Evolutionary conservation across 2,329 filamentous ascomycete genomes (phyloP).

Genomic region (Fusarium paranaense): DNA sequence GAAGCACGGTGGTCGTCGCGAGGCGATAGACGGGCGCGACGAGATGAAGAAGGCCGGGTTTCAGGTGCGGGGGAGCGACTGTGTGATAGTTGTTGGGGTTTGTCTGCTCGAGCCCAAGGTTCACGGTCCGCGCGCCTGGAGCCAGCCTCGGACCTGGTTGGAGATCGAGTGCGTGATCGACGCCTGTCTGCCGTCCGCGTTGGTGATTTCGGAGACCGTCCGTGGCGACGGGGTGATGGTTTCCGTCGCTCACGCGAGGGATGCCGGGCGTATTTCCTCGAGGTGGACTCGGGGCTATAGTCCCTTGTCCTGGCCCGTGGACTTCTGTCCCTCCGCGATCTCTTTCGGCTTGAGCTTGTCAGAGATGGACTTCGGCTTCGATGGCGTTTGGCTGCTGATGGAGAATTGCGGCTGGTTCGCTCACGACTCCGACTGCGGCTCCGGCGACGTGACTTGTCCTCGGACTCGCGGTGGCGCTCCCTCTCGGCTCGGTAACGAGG

Average conservation of each 20-base stretch:
- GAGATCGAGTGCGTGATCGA: slow-evolving; percentile 44
- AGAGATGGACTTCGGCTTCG: slow-evolving; percentile 57
- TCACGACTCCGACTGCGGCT: slow-evolving; percentile 49
- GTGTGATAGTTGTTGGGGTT: slow-evolving; percentile 37
- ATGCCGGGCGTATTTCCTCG: slow-evolving; percentile 47
- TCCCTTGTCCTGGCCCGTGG: slow-evolving; percentile 54
- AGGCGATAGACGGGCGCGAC: slow-evolving; percentile 36
- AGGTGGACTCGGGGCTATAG: slow-evolving; percentile 52
- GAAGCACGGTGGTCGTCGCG: slow-evolving; percentile 37
- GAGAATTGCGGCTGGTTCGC: slow-evolving; percentile 47
- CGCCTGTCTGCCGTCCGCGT: slow-evolving; percentile 35
- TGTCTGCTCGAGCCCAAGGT: slow-evolving; percentile 33
- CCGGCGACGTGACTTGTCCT: slow-evolving; percentile 48
- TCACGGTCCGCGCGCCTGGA: slow-evolving; percentile 43
- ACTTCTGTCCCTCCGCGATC: slow-evolving; percentile 50
- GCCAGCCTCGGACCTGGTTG: slow-evolving; percentile 39
- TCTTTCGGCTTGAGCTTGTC: slow-evolving; percentile 54
- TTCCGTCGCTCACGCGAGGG: slow-evolving; percentile 49
- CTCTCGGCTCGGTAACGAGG: slow-evolving; percentile 52
- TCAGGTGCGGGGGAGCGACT: slow-evolving; percentile 42
- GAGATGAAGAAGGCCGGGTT: slow-evolving; percentile 32
- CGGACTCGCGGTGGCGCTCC: slow-evolving; percentile 46
- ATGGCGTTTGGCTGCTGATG: slow-evolving; percentile 55
- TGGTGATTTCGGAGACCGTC: slow-evolving; percentile 46
- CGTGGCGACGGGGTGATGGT: slow-evolving; percentile 47